Percentiles rank a stretch among this genome's conserved stretches.
phyloP scores from a whole-genome alignment of 1,284 basidiomycete species.

The Marasmius fiardii region DNA sequence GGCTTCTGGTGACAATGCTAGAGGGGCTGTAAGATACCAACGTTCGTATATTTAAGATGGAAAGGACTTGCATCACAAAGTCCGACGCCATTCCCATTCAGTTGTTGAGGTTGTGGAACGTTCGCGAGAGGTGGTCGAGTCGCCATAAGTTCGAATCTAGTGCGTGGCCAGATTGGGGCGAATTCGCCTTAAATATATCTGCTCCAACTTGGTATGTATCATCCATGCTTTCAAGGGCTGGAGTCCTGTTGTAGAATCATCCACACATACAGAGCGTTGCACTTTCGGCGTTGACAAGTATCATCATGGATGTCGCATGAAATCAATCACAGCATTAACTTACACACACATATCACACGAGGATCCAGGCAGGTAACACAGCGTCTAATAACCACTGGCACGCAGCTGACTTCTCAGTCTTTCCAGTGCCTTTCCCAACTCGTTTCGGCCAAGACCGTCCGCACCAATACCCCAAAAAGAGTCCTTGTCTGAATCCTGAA shows the following conservation, averaged over 20 bases:
- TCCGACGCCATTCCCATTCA: not conserved
- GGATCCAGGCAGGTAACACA: conserved; percentile 1
- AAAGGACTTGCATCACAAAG: conserved; percentile 11
- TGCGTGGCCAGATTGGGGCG: not conserved
- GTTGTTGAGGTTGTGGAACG: not conserved
- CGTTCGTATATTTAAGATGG: not conserved
- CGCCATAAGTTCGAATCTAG: not conserved
- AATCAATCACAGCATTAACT: not conserved
- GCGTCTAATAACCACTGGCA: not conserved
- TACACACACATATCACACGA: not conserved
- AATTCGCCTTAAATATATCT: no score
- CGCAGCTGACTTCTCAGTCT: not conserved
- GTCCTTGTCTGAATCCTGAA: conserved; percentile 5
- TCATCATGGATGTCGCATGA: not conserved
- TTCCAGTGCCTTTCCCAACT: conserved; percentile 6
- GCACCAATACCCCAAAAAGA: conserved; percentile 6
- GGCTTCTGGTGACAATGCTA: conserved; percentile 58
- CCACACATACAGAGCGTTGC: no score
- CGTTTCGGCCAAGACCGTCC: conserved; percentile 8
- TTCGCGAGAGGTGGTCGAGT: not conserved
- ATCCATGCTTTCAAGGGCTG: no score
- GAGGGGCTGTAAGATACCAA: not conserved
- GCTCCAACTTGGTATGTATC: no score
- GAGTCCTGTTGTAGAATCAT: no score
- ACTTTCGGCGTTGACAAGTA: no score